Evolutionary conservation across 2,329 filamentous ascomycete genomes (phyloP), one percentile per base, ranked within the genome.

Genomic region (Microdochium trichocladiopsis): DNA sequence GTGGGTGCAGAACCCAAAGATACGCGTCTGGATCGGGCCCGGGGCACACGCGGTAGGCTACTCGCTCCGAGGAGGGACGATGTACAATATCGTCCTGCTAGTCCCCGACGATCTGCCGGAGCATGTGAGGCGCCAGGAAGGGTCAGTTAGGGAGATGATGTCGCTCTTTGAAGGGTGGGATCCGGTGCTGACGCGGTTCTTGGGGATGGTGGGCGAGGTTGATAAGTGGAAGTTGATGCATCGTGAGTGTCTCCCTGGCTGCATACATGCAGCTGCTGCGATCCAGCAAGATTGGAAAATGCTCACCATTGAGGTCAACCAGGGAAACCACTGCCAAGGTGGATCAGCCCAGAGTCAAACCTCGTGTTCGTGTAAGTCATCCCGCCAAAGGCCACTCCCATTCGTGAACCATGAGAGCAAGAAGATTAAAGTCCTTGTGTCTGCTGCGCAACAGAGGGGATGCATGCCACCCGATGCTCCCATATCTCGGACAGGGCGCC

Each of bases 151-250:
- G 12, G 82, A 88, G 66, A 84, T 87, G 80, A 72, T 69, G 49
- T 68, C 68, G 3, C 61, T 84, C 2, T 87, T 88, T 60, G 66
- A 69, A 5, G 73, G 71, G 0, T 89, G 86, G 86, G 84, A 88
- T 67, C 83, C 83, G 2, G 73, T 84, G 48, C 51, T 79, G 24
- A 61, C 55, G 1, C 63, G 66, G 50, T 71, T 76, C 48, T 56
- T 75, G 12, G 66, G 68, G 2, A 72, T 75, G 45, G 82, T 87
- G 0, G 74, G 79, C 36, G 73, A 67, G 1, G 82, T 87, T 0
- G 77, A 83, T 37, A 88, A 88, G 64, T 89, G 86, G 86, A 85
- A 82, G 61, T 64, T 89, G 31, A 83, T 87, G 79, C 69, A 74
- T 52, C 59, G 71, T 72, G 53, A 57, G 70, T 62, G 47, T 47